These are phyloP conservation scores for Epipyxis sp. DNA, from an alignment of 108 stramenopile genomes.

Conservation along the genomic window DNA sequence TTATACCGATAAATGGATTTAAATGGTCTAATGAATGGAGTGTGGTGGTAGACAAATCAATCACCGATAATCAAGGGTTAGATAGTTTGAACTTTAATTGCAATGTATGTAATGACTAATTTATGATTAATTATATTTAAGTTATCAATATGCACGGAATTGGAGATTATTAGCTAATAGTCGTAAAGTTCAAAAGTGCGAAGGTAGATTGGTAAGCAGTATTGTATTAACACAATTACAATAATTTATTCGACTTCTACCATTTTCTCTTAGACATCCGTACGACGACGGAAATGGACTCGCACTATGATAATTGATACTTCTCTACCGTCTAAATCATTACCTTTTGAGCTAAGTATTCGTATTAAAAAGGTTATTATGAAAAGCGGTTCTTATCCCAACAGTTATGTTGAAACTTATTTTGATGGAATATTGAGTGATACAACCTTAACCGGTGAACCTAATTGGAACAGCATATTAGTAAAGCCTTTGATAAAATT, in stretches of 20 bases:
- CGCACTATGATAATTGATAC: neutral
- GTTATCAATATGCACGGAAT: neutral
- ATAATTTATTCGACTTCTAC: no score
- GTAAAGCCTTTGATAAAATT: no score
- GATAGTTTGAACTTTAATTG: neutral
- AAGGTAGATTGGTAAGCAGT: no score
- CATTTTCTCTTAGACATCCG: neutral
- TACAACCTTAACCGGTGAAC: no score
- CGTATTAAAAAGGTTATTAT: no score
- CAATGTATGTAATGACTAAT: neutral
- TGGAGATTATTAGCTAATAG: neutral
- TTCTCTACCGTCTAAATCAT: neutral
- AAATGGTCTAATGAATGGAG: slow-evolving; percentile 15
- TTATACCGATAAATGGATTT: slow-evolving; percentile 12
- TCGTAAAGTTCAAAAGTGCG: no score
- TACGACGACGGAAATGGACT: neutral
- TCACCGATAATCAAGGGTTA: neutral
- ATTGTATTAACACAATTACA: no score
- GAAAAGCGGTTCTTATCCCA: no score
- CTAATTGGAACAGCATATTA: no score
- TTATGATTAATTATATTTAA: neutral
- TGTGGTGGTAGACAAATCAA: neutral
- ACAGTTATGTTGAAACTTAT: no score
- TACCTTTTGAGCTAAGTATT: neutral
- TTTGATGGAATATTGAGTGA: no score